phyloP scores from a whole-genome alignment of 208 protist species.

The Crithidia expoeki region DNA sequence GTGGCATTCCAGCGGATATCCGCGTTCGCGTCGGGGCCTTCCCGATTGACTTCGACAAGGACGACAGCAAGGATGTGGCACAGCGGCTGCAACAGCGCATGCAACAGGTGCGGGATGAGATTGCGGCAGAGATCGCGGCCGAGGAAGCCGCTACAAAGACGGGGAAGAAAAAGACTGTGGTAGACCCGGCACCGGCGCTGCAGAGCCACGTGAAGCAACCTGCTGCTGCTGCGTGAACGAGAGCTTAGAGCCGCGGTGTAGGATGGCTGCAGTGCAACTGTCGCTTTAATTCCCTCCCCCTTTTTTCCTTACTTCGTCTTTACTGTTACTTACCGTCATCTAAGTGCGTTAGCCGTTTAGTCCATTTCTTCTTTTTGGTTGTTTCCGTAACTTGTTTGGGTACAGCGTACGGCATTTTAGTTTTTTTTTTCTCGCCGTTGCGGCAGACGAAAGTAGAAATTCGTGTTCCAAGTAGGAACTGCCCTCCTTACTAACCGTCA shows the following conservation, averaged over 20 bases:
- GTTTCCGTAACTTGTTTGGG: too few relatives aligned
- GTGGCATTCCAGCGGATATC: constrained; percentile 57
- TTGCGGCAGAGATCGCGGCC: constrained; percentile 24
- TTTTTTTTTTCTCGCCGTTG: too few relatives aligned
- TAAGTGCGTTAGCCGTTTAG: too few relatives aligned
- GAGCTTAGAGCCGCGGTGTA: neutral
- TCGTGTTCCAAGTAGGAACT: too few relatives aligned
- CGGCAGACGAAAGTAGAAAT: too few relatives aligned
- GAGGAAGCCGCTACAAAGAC: constrained; percentile 2
- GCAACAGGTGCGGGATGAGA: constrained; percentile 45
- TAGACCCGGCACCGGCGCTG: constrained; percentile 4
- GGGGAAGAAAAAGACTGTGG: neutral
- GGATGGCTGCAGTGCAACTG: neutral
- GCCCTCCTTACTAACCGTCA: too few relatives aligned
- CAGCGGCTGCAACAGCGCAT: constrained; percentile 35
- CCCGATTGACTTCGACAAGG: constrained; percentile 39
- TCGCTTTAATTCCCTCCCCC: neutral
- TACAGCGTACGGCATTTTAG: too few relatives aligned
- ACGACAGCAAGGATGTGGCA: constrained; percentile 33
- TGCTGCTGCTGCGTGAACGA: neutral
- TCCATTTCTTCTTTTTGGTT: too few relatives aligned
- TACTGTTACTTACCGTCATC: too few relatives aligned
- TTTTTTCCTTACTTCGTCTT: neutral
- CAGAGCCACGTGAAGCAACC: constrained; percentile 9
- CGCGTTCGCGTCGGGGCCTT: constrained; percentile 39